Base-by-base conservation (phyloP, 1,284 basidiomycete species). In the Grifola frondosa region DNA sequence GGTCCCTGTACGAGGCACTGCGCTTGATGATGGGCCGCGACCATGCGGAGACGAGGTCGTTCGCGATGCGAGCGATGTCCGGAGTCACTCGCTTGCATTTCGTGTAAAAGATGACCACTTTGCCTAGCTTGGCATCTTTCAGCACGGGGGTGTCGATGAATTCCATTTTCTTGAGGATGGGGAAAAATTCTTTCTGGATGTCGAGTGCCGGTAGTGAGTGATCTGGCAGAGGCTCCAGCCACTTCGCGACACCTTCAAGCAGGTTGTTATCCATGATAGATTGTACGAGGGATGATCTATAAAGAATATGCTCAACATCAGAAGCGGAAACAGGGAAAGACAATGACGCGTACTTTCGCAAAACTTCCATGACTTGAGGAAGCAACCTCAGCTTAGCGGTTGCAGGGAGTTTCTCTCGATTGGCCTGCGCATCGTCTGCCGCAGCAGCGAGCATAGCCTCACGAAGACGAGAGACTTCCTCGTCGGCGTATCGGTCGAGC, bases 261-360 rank as follows among this genome's bases (percentile, higher is more conserved):
- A 98, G 75, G 53, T 96, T 95, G 65, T 95, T 95, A 69, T 99
- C 97, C 48, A 95, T 80, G 59, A 98, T 97, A 3, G 93, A 91
- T 57, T 97, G 91, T 25, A 88, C 85, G 11, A 97, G 78, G 3
- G 91, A 84, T 21, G 83, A 80, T 65, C 89, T 93, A 56, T 15
- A 44, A 40, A 15, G 25, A 25, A 23, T 52, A 42, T 26, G n/a
- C 16, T 37, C 24, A 37, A 39, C 17, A 21, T 40, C 15, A 32
- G 21, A 12, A 20, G 49, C 7, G 46, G 39, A 23, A 23, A 17
- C 6, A 37, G 16, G 33, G 39, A 25, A 46, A 3, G 22, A 34
- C 12, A 16, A 38, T 26, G 25, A 15, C 6, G 74, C 89, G 49
- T 59, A 95, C 95, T 97, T 98, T 67, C 95, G 89, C 48, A 99